phyloP scores from a whole-genome alignment of 805 yeast genomes.

The Pichia rugopelliculosa region DNA sequence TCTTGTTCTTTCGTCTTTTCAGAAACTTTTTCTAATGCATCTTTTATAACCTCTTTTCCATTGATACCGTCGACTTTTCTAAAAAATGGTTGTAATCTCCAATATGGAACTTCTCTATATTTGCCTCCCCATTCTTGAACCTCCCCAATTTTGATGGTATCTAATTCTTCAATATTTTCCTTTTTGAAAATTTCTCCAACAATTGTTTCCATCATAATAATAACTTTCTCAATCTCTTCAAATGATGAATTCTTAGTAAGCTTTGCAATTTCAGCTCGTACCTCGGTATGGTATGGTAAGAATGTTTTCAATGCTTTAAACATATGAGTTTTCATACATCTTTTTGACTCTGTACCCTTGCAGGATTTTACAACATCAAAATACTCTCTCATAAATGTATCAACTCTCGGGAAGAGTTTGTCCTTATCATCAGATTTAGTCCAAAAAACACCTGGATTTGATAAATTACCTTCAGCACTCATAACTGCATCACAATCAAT shows the following conservation, averaged over 20 bases:
- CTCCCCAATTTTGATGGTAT: conserved; percentile 48
- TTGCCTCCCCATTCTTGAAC: conserved; percentile 67
- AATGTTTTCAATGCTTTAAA: conserved; percentile 84
- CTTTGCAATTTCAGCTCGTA: conserved; percentile 65
- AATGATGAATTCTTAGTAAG: conserved; percentile 33
- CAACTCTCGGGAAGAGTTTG: conserved; percentile 81
- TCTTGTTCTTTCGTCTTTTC: conserved; percentile 13
- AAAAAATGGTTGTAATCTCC: conserved; percentile 96
- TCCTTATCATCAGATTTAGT: conserved; percentile 43
- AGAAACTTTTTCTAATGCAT: conserved; percentile 8
- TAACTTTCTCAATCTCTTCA: conserved; percentile 43
- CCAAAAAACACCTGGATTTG: conserved; percentile 90
- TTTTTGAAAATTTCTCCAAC: conserved; percentile 51
- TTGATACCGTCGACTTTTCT: conserved; percentile 78
- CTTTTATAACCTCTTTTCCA: conserved; percentile 33
- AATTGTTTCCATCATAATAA: conserved; percentile 55
- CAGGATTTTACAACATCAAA: conserved; percentile 66
- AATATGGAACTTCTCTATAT: conserved; percentile 78
- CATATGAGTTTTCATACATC: conserved; percentile 87
- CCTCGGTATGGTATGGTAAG: conserved; percentile 65
- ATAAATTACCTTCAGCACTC: conserved; percentile 95
- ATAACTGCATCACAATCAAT: conserved; percentile 84
- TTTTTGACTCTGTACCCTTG: conserved; percentile 65
- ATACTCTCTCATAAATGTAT: conserved; percentile 74
- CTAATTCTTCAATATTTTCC: conserved; percentile 47